A percentile compares a stretch with the other conserved stretches of the same genome.
These are phyloP conservation scores for Actinomortierella ambigua DNA, from an alignment of 371 early-diverging fungal species.

Conservation along the genomic window DNA sequence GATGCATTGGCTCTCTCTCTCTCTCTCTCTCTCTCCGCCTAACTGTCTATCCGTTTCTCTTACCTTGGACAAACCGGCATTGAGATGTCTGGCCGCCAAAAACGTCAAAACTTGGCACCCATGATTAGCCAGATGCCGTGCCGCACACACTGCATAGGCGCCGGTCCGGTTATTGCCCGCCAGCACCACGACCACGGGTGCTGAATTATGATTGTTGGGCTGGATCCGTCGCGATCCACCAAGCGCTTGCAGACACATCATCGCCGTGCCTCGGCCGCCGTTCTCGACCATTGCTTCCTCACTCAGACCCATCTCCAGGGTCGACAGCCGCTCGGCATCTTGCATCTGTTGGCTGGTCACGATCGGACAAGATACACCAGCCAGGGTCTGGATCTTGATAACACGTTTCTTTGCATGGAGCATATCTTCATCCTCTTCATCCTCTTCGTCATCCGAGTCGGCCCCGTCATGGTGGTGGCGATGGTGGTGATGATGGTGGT, in stretches of 20 bases:
- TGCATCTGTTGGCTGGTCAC: slow-evolving; percentile 67
- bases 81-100: slow-evolving; percentile 53
- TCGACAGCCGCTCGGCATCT: slow-evolving; percentile 59
- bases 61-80: slow-evolving; percentile 18
- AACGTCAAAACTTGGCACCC: slow-evolving; percentile 71
- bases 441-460: slow-evolving; percentile 15
- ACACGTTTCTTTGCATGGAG: slow-evolving; percentile 18
- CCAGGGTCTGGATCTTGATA: slow-evolving; percentile 55
- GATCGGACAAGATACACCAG: slow-evolving; percentile 56
- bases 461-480: not conserved
- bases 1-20: slow-evolving; percentile 16
- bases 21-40: no score
- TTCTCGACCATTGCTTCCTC: slow-evolving; percentile 81
- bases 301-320: slow-evolving; percentile 64
- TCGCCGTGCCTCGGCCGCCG: slow-evolving; percentile 76
- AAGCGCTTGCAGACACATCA: slow-evolving; percentile 69
- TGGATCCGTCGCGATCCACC: slow-evolving; percentile 75
- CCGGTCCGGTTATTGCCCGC: slow-evolving; percentile 77
- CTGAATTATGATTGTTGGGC: slow-evolving; percentile 71
- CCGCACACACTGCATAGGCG: slow-evolving; percentile 71
- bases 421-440: not conserved
- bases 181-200: slow-evolving; percentile 72
- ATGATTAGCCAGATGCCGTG: slow-evolving; percentile 75
- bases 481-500: not conserved
- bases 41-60: no score